These are phyloP conservation scores for Fusarium nisikadoi DNA, from an alignment of 2,329 filamentous ascomycete species.

Conservation along the genomic window DNA sequence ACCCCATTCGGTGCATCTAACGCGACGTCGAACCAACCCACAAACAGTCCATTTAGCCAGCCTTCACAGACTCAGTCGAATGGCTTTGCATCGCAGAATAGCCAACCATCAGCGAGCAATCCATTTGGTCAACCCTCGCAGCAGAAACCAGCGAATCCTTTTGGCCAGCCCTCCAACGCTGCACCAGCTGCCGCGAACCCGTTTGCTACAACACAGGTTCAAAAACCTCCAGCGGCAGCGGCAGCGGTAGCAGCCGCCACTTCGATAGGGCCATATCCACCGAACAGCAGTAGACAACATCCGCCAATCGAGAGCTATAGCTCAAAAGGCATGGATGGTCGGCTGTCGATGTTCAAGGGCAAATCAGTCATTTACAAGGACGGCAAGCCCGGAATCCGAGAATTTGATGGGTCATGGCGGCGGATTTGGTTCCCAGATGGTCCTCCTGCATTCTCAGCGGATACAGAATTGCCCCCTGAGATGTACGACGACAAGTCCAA, in stretches of 20 bases:
- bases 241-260: slow-evolving; percentile 20
- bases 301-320: slow-evolving; percentile 58
- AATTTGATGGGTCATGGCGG: slow-evolving; percentile 65
- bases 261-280: slow-evolving; percentile 55
- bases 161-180: slow-evolving; percentile 42
- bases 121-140: slow-evolving; percentile 44
- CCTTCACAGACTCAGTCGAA: slow-evolving; percentile 38
- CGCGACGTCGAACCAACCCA: slow-evolving; percentile 25
- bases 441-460: slow-evolving; percentile 69
- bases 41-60: slow-evolving; percentile 46
- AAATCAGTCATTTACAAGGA: slow-evolving; percentile 69
- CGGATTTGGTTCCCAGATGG: slow-evolving; percentile 81
- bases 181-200: slow-evolving; percentile 37
- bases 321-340: slow-evolving; percentile 54
- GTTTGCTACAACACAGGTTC: slow-evolving; percentile 36
- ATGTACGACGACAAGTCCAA: slow-evolving; percentile 69
- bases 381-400: slow-evolving; percentile 59
- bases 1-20: slow-evolving; percentile 45
- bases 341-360: slow-evolving; percentile 70
- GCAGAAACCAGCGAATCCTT: slow-evolving; percentile 31
- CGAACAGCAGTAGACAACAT: slow-evolving; percentile 57
- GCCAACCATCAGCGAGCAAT: slow-evolving; percentile 34
- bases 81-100: slow-evolving; percentile 39
- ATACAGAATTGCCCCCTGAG: slow-evolving; percentile 69
- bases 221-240: neutral